These are phyloP conservation scores for Eimeria praecox DNA, from an alignment of 169 alveolate genomes.

Conservation along the genomic window DNA sequence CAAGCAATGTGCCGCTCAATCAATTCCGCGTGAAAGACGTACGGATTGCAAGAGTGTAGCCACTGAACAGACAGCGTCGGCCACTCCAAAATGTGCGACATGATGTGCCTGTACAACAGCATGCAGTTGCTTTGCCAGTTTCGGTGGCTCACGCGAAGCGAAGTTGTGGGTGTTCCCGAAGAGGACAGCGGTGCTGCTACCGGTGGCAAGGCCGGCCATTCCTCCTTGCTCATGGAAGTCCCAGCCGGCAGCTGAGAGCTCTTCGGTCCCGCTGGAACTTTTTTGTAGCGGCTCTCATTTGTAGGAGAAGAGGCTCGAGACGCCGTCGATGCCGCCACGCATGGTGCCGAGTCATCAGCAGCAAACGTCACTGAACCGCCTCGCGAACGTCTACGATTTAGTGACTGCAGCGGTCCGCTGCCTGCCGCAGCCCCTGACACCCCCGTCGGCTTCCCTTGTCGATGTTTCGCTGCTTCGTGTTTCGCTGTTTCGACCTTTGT, in stretches of 20 bases:
- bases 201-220: neutral
- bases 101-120: conserved; percentile 95
- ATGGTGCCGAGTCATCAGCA: conserved; percentile 43
- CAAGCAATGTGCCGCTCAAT: neutral
- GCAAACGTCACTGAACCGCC: conserved; percentile 66
- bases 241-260: conserved; percentile 41
- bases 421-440: conserved; percentile 15
- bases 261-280: conserved; percentile 6
- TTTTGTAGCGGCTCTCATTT: conserved; percentile 34
- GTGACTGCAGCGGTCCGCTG: conserved; percentile 27
- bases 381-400: conserved; percentile 40
- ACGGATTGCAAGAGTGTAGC: conserved; percentile 88
- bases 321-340: conserved; percentile 44
- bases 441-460: conserved; percentile 24
- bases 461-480: conserved; percentile 7
- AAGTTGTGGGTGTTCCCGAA: conserved; percentile 54
- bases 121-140: conserved; percentile 98
- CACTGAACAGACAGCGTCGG: conserved; percentile 96
- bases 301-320: conserved; percentile 43
- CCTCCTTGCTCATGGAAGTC: conserved; percentile 38
- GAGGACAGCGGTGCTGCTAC: neutral
- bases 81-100: conserved; percentile 97
- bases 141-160: conserved; percentile 78
- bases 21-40: conserved; percentile 7
- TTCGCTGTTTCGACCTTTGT: conserved; percentile 10